Percentiles rank a stretch among this genome's conserved stretches.
Evolutionary conservation across 2,329 filamentous ascomycete genomes (phyloP).

Genomic region (Beauveria australis): DNA sequence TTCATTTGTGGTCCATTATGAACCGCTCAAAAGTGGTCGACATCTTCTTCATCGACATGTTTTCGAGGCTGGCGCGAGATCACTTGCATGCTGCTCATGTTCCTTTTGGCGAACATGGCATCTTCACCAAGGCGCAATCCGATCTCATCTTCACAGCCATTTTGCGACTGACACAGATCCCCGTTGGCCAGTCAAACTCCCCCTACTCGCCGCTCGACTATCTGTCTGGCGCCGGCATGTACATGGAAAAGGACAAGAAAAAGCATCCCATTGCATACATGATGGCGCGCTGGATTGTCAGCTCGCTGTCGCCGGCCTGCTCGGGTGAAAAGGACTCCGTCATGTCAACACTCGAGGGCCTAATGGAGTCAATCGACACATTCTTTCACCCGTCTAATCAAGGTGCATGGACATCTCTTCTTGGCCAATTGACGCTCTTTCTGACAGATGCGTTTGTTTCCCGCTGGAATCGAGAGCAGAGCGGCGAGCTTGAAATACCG

Average conservation of each 20-base stretch:
- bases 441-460: conserved; percentile 94
- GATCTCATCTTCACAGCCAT: conserved; percentile 89
- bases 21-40: conserved; percentile 85
- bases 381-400: conserved; percentile 99
- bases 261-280: conserved; percentile 90
- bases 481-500: conserved; percentile 82
- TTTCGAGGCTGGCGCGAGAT: conserved; percentile 81
- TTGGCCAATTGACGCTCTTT: conserved; percentile 87
- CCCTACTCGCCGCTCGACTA: conserved; percentile 84
- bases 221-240: conserved; percentile 71
- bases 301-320: conserved; percentile 82
- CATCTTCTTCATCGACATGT: conserved; percentile 77
- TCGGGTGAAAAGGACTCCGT: conserved; percentile 71
- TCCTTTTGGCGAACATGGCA: conserved; percentile 75
- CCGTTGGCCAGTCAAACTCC: conserved; percentile 89
- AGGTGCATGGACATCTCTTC: conserved; percentile 79
- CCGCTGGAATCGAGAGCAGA: conserved; percentile 92
- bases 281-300: conserved; percentile 86
- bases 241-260: conserved; percentile 85
- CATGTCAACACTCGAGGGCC: conserved; percentile 74
- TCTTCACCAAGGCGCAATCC: conserved; percentile 88
- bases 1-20: conserved; percentile 92
- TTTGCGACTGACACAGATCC: conserved; percentile 83
- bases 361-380: conserved; percentile 92
- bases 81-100: conserved; percentile 67